Conservation (phyloP, 2,329 filamentous ascomycete genomes). For the Nigrograna mackinnonii region DNA sequence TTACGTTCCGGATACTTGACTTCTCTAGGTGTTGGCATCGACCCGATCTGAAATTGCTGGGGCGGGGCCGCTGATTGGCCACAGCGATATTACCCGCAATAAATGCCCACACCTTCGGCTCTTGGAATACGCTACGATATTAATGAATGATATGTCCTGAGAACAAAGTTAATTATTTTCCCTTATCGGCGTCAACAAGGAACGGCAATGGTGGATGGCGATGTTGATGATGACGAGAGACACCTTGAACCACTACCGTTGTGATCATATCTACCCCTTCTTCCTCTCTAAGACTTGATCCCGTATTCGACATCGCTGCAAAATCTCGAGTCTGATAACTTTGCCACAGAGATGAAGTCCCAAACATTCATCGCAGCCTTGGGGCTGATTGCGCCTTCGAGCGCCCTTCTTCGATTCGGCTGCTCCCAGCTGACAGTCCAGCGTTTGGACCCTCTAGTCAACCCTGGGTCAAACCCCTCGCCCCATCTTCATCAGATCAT, state of each 20-base stretch:
- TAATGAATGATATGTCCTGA: constrained; percentile 5
- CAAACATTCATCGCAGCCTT: constrained; percentile 16
- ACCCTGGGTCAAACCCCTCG: constrained; percentile 39
- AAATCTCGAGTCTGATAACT: constrained; percentile 2
- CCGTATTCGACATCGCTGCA: too few species aligned
- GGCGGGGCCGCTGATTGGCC: too few species aligned
- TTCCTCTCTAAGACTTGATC: too few species aligned
- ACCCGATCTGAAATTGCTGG: too few species aligned
- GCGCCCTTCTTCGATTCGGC: constrained; percentile 29
- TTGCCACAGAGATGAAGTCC: constrained; percentile 19
- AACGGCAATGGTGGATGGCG: too few species aligned
- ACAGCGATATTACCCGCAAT: constrained; percentile 3
- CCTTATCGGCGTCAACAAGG: too few species aligned
- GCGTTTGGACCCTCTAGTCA: constrained; percentile 34
- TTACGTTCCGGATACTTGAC: too few species aligned
- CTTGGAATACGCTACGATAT: constrained; percentile 6
- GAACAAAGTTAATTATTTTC: constrained; percentile 1
- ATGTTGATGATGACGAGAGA: too few species aligned
- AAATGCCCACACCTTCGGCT: constrained; percentile 3
- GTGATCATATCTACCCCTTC: too few species aligned
- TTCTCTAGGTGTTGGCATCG: too few species aligned
- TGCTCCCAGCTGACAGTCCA: constrained; percentile 28
- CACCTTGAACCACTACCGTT: too few species aligned
- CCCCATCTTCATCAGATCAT: constrained; percentile 46
- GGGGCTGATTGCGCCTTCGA: constrained; percentile 19